phyloP scores from a whole-genome alignment of 345 rosid genomes.

The Litchi chinensis region DNA sequence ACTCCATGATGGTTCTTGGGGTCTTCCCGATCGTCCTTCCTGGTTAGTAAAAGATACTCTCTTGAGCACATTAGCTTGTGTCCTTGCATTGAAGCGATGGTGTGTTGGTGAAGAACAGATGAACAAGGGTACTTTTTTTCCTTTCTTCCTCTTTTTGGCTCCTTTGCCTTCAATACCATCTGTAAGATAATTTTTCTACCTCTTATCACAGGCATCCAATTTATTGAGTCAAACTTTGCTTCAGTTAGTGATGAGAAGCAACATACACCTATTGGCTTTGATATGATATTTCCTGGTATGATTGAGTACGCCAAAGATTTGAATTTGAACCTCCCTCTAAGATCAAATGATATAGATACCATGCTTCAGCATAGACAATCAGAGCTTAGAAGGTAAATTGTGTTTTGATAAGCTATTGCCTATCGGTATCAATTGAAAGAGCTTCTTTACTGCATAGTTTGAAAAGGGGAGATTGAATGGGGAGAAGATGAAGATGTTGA shows the following conservation, averaged over 20 bases:
- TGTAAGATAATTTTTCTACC: constrained; percentile 9
- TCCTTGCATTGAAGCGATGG: constrained; percentile 82
- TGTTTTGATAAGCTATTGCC: background rate
- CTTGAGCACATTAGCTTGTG: constrained; percentile 74
- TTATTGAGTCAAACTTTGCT: constrained; percentile 61
- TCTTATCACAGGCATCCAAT: constrained; percentile 60
- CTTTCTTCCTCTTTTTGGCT: background rate
- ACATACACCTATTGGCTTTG: constrained; percentile 67
- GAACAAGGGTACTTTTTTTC: constrained; percentile 42
- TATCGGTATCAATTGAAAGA: too few relatives aligned
- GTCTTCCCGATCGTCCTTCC: constrained; percentile 46
- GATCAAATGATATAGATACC: constrained; percentile 42
- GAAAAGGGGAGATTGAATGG: too few relatives aligned
- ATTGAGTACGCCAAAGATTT: constrained; percentile 64
- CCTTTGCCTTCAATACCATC: constrained; percentile 6
- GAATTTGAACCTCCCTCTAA: constrained; percentile 64
- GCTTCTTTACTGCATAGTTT: too few relatives aligned
- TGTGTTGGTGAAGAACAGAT: constrained; percentile 68
- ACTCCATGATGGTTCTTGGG: constrained; percentile 83
- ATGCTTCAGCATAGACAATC: constrained; percentile 53
- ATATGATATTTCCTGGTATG: constrained; percentile 83
- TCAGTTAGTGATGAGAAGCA: constrained; percentile 59
- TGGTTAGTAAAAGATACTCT: constrained; percentile 61
- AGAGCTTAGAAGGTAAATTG: constrained; percentile 58
- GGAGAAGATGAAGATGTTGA: too few relatives aligned